phyloP scores from a whole-genome alignment of 2,329 filamentous ascomycete species.

The Cercospora sojina region DNA sequence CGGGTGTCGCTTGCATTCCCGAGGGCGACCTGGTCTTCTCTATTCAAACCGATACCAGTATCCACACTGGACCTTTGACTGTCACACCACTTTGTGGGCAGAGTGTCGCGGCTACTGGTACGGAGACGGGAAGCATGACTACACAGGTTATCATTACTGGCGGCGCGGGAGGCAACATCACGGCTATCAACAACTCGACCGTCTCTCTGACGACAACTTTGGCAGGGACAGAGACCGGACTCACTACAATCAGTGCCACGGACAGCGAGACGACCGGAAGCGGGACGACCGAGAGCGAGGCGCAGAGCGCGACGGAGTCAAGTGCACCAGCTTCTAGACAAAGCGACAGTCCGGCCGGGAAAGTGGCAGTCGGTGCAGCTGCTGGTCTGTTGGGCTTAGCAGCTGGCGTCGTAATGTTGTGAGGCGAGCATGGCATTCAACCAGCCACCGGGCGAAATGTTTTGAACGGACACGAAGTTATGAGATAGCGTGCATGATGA shows the following conservation, averaged over 20 bases:
- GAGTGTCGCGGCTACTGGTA: constrained; percentile 3
- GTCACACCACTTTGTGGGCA: constrained; percentile 16
- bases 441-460: neutral
- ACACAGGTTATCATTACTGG: constrained; percentile 5
- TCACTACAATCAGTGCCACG: constrained; percentile 2
- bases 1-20: constrained; percentile 14
- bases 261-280: neutral
- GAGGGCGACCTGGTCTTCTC: constrained; percentile 20
- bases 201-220: neutral
- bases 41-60: constrained; percentile 26
- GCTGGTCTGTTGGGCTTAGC: constrained; percentile 12
- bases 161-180: neutral
- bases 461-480: neutral
- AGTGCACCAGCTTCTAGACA: constrained; percentile 2
- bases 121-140: constrained; percentile 4
- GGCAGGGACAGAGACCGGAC: constrained; percentile 3
- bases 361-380: constrained; percentile 4
- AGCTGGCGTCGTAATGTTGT: constrained; percentile 14
- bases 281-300: neutral
- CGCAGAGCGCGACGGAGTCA: neutral
- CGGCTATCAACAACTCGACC: neutral
- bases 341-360: constrained; percentile 10
- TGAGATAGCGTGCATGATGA: neutral
- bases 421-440: neutral
- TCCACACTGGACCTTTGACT: constrained; percentile 15